Evolutionary conservation across 495 filamentous ascomycete species (phyloP).

Genomic region (Lepidopterella palustris): DNA sequence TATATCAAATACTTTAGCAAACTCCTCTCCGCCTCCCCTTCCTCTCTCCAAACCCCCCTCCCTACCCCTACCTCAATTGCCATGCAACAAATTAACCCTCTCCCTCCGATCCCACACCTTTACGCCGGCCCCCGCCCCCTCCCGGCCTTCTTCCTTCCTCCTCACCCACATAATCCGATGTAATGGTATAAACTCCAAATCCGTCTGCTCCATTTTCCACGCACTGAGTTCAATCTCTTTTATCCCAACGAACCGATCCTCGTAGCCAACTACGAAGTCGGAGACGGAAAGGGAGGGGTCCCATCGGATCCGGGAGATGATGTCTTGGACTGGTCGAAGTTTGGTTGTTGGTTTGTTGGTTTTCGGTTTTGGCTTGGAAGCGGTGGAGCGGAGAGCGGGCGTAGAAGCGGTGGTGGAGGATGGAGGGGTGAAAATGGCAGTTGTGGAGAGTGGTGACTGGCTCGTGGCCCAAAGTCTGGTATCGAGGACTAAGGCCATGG

Average conservation of each 20-base stretch:
- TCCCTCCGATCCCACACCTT: slow-evolving; percentile 48
- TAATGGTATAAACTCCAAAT: slow-evolving; percentile 76
- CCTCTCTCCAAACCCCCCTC: background rate
- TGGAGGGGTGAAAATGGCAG: background rate
- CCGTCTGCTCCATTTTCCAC: slow-evolving; percentile 68
- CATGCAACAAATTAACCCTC: too few relatives aligned
- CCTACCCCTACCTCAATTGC: too few relatives aligned
- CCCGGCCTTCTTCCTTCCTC: slow-evolving; percentile 31
- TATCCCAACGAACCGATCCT: slow-evolving; percentile 61
- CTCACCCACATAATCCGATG: slow-evolving; percentile 68
- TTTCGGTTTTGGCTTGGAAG: background rate
- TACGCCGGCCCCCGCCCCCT: too few relatives aligned
- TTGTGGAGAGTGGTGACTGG: background rate
- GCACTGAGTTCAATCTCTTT: slow-evolving; percentile 53
- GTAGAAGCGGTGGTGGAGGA: background rate
- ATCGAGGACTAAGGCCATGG: background rate
- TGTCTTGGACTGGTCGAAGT: slow-evolving; percentile 46
- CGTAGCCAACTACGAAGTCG: slow-evolving; percentile 67
- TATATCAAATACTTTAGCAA: too few relatives aligned
- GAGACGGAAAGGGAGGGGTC: slow-evolving; percentile 50
- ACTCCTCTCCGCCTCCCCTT: too few relatives aligned
- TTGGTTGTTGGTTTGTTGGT: slow-evolving; percentile 4
- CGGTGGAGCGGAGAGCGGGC: too few relatives aligned
- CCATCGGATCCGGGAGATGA: slow-evolving; percentile 69
- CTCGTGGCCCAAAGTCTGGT: background rate